phyloP scores from a whole-genome alignment of 371 early-diverging fungal genomes.

The Neoconidiobolus thromboides region DNA sequence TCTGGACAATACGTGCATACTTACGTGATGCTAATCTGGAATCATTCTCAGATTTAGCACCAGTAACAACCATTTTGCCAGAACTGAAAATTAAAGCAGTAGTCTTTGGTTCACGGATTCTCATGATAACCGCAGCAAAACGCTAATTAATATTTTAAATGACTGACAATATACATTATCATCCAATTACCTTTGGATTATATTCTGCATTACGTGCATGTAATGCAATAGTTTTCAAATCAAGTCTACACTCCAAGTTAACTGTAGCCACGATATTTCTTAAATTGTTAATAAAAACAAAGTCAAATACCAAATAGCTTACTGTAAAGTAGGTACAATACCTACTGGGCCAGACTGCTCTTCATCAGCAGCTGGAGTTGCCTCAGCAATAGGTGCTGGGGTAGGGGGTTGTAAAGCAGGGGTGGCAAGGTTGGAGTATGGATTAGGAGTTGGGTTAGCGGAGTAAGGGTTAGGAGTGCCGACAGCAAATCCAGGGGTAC shows the following conservation, averaged over 20 bases:
- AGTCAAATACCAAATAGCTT: conserved; percentile 21
- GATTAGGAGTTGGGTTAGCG: conserved; percentile 6
- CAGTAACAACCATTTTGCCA: conserved; percentile 99
- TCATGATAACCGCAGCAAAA: conserved; percentile 99
- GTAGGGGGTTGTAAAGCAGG: conserved; percentile 29
- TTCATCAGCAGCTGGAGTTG: conserved; percentile 19
- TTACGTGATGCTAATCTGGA: conserved; percentile 96
- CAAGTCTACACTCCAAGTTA: conserved; percentile 97
- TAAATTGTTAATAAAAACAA: conserved; percentile 8
- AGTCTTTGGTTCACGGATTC: conserved; percentile 99
- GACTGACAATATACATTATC: neutral
- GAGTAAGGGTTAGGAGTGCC: conserved; percentile 5
- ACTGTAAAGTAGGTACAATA: conserved; percentile 69
- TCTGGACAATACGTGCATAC: conserved; percentile 99
- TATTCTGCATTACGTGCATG: conserved; percentile 99
- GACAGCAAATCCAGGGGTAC: neutral
- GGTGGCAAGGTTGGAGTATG: conserved; percentile 10
- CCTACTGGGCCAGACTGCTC: conserved; percentile 41
- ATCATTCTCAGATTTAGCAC: conserved; percentile 92
- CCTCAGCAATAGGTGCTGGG: conserved; percentile 11
- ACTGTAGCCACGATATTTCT: conserved; percentile 99
- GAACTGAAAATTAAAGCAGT: conserved; percentile 99
- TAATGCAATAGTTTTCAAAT: conserved; percentile 98
- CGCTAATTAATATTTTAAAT: conserved; percentile 37
- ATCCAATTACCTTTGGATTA: conserved; percentile 91